Base-by-base conservation (phyloP, 306 rosid species). In the Sphenostylis stenocarpa region DNA sequence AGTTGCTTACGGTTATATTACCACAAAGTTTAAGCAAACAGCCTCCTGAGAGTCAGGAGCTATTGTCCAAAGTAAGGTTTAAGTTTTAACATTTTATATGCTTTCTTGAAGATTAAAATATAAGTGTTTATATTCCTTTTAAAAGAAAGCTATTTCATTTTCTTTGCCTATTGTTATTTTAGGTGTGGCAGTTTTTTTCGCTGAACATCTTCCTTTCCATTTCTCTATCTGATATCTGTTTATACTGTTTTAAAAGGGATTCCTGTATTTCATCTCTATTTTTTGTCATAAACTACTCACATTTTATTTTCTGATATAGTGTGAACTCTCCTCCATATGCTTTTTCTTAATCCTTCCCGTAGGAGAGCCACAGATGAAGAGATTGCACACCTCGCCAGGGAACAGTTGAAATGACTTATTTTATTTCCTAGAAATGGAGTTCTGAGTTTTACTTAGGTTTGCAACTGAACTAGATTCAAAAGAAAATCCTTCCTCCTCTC, bases 41-140 rank as follows among this genome's bases (percentile, higher is more conserved):
- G 76, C 88, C 99, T 41, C 99, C 99, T 15, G 99, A 96, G 88
- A 96, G 99, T 86, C 99, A 93, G 85, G 99, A 96, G 81, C 85
- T 96, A 70, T 85, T 96, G 60, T 93, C 99, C 51, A 96, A 96
- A 85, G 98, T 89, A 85, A 87, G 96, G 61, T 73, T 75, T 51
- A 61, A 33, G 69, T 67, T 23, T 79, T 38, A 47, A 15, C 23
- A 33, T 23, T 67, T 41, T 78, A 56, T 63, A 2, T 33, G 8
- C 68, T 49, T 76, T 41, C 56, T 69, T 33, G 31, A 56, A 83
- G 89, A 64, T 70, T 77, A 48, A 17, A 44, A 61, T 76, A 23
- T 75, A 58, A 29, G 44, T 39, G 23, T 72, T 64, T 60, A 19
- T 58, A 8, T 24, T 20, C 17, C 49, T 6, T 23, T 29, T 26